Conservation (phyloP, 371 early-diverging fungal species). For the Apophysomyces trapeziformis region DNA sequence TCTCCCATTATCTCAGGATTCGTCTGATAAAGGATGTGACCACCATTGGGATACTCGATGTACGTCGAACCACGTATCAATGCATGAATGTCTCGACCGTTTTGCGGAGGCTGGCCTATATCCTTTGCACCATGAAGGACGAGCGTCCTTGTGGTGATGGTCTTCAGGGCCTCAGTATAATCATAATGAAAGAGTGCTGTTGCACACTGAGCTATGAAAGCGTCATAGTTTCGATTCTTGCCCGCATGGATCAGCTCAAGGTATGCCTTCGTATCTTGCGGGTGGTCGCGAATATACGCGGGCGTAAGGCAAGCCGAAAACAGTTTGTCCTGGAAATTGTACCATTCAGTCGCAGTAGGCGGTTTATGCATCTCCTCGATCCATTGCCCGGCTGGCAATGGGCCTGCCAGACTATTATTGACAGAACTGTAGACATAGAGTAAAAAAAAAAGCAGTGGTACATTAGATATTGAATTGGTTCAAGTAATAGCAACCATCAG, state of each 20-base stretch:
- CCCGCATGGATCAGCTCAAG: neutral
- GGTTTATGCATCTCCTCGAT: neutral
- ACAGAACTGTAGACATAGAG: neutral
- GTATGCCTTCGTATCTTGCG: neutral
- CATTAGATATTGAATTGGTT: neutral
- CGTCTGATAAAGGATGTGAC: neutral
- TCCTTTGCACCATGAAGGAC: neutral
- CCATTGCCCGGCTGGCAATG: neutral
- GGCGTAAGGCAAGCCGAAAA: neutral
- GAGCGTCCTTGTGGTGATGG: neutral
- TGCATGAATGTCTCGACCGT: neutral
- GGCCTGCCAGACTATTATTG: neutral
- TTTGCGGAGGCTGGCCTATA: neutral
- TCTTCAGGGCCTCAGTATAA: neutral
- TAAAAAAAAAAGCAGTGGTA: neutral
- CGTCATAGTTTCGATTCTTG: neutral
- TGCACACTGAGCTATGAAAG: neutral
- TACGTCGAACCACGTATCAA: neutral
- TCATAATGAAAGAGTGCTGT: neutral
- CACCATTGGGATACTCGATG: neutral
- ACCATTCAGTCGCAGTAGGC: neutral
- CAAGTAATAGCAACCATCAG: neutral
- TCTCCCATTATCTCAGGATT: neutral
- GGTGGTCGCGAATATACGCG: neutral
- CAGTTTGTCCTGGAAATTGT: neutral